Evolutionary conservation across 176 grass and related monocot genomes (phyloP).

Genomic region (Rhipidocladum racemiflorum): DNA sequence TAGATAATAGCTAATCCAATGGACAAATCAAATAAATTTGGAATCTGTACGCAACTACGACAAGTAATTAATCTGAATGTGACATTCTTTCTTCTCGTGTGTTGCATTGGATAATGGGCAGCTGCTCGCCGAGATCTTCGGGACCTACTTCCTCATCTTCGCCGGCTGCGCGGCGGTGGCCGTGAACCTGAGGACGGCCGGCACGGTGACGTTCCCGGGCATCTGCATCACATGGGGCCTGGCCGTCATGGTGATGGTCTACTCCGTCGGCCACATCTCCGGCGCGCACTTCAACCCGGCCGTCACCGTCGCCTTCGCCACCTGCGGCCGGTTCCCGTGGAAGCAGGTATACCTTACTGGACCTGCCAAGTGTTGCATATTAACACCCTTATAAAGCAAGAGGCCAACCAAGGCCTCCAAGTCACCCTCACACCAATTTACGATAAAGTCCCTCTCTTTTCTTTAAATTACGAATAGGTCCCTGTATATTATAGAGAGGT

Average conservation of each 20-base stretch:
- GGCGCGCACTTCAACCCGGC: slow-evolving; percentile 93
- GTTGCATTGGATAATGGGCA: slow-evolving; percentile 25
- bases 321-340: slow-evolving; percentile 79
- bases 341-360: slow-evolving; percentile 43
- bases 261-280: slow-evolving; percentile 94
- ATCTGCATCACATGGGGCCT: slow-evolving; percentile 87
- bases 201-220: slow-evolving; percentile 81
- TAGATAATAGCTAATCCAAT: neutral
- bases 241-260: slow-evolving; percentile 87
- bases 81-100: neutral
- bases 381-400: too few relatives aligned
- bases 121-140: slow-evolving; percentile 70
- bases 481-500: too few relatives aligned
- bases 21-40: neutral
- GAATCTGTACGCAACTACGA: neutral
- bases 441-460: too few relatives aligned
- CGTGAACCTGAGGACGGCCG: slow-evolving; percentile 55
- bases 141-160: slow-evolving; percentile 91
- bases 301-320: slow-evolving; percentile 78
- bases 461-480: too few relatives aligned
- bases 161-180: slow-evolving; percentile 76
- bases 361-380: neutral
- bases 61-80: slow-evolving; percentile 10
- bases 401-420: too few relatives aligned
- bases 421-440: too few relatives aligned